phyloP scores from a whole-genome alignment of 352 stramenopile species.

The Pythium brassicae region DNA sequence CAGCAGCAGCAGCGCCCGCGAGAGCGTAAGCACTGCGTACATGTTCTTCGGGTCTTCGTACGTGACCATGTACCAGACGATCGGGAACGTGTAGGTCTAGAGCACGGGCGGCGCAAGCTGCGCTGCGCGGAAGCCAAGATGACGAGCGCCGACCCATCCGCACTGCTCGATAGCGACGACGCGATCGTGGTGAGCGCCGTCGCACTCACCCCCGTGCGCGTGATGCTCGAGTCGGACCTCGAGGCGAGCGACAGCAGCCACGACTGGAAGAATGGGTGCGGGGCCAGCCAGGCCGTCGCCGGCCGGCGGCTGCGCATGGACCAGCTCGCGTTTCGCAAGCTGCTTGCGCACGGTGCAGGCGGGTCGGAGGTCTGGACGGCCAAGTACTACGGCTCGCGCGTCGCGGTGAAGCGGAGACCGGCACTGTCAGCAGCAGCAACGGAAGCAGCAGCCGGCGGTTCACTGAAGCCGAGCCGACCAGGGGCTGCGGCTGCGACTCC shows the following conservation, averaged over 20 bases:
- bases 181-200: constrained; percentile 3
- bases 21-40: no score
- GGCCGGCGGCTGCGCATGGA: constrained; percentile 7
- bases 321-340: constrained; percentile 31
- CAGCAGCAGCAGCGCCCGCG: constrained; percentile 57
- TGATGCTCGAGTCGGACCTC: constrained; percentile 9
- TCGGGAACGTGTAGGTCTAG: no score
- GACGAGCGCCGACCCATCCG: constrained; percentile 11
- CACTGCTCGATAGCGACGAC: constrained; percentile 5
- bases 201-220: constrained; percentile 4
- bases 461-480: neutral
- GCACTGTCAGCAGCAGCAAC: neutral
- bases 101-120: constrained; percentile 1
- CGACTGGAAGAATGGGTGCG: constrained; percentile 13
- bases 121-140: constrained; percentile 8
- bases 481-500: neutral
- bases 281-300: constrained; percentile 22
- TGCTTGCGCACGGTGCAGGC: constrained; percentile 33
- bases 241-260: constrained; percentile 3
- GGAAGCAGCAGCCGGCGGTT: neutral
- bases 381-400: constrained; percentile 30
- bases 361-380: constrained; percentile 6
- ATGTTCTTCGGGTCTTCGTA: no score
- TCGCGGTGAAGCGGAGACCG: constrained; percentile 44
- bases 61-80: no score